These are phyloP conservation scores for Carex pumila DNA, from an alignment of 176 grass and related monocot genomes.

Conservation along the genomic window DNA sequence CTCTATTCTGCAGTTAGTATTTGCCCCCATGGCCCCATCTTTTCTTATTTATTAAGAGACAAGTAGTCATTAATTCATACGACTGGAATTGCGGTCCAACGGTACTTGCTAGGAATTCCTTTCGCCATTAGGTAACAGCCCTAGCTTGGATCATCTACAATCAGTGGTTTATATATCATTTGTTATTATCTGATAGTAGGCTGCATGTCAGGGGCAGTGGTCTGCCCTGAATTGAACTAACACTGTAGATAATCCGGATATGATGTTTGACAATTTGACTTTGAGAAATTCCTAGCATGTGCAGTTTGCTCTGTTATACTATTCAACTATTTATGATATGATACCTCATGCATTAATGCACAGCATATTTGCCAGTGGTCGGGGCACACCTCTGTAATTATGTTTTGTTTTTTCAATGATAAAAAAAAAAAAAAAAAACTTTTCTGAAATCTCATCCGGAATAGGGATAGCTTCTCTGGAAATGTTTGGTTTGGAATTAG, in stretches of 20 bases:
- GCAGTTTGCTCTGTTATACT: background rate
- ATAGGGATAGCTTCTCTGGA: background rate
- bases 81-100: background rate
- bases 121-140: background rate
- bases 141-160: background rate
- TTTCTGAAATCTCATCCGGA: background rate
- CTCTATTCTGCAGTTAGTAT: background rate
- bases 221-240: background rate
- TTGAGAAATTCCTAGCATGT: background rate
- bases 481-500: background rate
- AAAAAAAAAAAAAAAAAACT: background rate
- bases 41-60: background rate
- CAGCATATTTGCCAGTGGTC: background rate
- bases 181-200: background rate
- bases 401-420: background rate
- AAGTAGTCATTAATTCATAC: slow-evolving; percentile 3
- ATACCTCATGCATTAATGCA: background rate
- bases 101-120: background rate
- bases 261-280: background rate
- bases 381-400: background rate
- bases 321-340: background rate
- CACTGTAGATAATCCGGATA: background rate
- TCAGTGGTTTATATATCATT: background rate
- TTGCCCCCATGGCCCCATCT: background rate
- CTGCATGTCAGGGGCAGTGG: too few species aligned